Evolutionary conservation across 2,329 filamentous ascomycete genomes (phyloP), one percentile per base, ranked within the genome.

Genomic region (Diaporthe eres): DNA sequence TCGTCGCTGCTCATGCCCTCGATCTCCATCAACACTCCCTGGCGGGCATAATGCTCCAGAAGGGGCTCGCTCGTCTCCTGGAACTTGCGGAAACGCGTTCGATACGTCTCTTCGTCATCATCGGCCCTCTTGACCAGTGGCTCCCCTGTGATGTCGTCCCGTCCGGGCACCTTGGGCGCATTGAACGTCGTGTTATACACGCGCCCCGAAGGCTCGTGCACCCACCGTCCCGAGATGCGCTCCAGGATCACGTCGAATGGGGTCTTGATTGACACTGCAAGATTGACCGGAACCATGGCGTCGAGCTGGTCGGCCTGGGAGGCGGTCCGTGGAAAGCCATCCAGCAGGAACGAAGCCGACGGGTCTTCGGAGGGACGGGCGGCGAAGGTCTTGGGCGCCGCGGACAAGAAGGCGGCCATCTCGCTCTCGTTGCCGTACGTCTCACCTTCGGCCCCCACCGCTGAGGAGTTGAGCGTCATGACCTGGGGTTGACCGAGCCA

Each of bases 121-220:
- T 99, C 97, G 10, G 93, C 88, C 74, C 97, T 90, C 82, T 97
- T 94, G 7, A 94, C 93, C 77, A 99, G 88, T 31, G 90, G 87
- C 83, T 99, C 97, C 22, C 97, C 97, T 0, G 97, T 99, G 65
- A 98, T 82, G 83, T 99, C 97, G 84, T 99, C 97, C 79, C 89
- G 91, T 37, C 97, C 96, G 0, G 91, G 85, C 1, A 96, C 92
- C 79, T 93, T 93, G 0, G 97, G 97, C 10, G 94, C 90, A 82
- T 98, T 95, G 87, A 98, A 99, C 0, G 92, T 92, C 3, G 95
- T 97, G 84, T 99, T 99, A 88, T 99, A 99, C 22, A 98, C 94
- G 39, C 97, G 90, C 1, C 97, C 97, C 0, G 95, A 98, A 0
- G 95, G 92, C 81, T 94, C 94, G 85, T 99, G 97, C 55, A 98